phyloP scores from a whole-genome alignment of 139 green algal genomes.

The Ettlia oleoabundans region DNA sequence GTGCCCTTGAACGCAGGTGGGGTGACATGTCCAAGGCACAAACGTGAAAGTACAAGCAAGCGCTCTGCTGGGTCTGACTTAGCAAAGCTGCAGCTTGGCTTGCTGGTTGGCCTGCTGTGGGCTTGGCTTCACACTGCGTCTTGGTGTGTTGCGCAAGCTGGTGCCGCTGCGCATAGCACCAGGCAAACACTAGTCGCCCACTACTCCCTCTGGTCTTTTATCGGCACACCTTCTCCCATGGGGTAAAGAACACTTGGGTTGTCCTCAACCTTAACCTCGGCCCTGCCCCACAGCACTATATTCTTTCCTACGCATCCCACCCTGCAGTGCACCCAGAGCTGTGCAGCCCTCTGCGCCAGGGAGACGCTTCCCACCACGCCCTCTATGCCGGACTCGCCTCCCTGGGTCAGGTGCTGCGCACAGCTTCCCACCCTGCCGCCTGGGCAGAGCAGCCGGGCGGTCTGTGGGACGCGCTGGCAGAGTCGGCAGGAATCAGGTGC shows the following conservation, averaged over 20 bases:
- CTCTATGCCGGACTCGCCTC: slow-evolving; percentile 18
- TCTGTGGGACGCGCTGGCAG: slow-evolving; percentile 35
- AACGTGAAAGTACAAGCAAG: not conserved
- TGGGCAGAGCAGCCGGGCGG: slow-evolving; percentile 6
- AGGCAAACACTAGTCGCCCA: no score
- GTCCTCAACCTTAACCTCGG: no score
- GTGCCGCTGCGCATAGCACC: no score
- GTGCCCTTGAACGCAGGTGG: slow-evolving; percentile 38
- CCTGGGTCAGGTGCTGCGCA: slow-evolving; percentile 6
- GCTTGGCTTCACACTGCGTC: no score
- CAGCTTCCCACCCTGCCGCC: slow-evolving; percentile 8
- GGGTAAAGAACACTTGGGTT: no score
- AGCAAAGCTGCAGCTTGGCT: not conserved
- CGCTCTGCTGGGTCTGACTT: no score
- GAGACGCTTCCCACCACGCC: slow-evolving; percentile 3
- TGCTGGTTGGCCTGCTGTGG: no score
- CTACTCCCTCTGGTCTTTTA: no score
- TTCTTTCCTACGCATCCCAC: not conserved
- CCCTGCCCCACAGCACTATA: no score
- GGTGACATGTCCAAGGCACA: no score
- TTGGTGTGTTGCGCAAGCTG: no score
- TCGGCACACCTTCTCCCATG: no score
- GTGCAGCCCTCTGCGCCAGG: slow-evolving; percentile 23
- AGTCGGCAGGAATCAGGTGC: slow-evolving; percentile 10
- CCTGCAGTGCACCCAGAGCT: slow-evolving; percentile 35